Evolutionary conservation across 768 basidiomycete genomes (phyloP).

Genomic region (Leucosporidium yakuticum): DNA sequence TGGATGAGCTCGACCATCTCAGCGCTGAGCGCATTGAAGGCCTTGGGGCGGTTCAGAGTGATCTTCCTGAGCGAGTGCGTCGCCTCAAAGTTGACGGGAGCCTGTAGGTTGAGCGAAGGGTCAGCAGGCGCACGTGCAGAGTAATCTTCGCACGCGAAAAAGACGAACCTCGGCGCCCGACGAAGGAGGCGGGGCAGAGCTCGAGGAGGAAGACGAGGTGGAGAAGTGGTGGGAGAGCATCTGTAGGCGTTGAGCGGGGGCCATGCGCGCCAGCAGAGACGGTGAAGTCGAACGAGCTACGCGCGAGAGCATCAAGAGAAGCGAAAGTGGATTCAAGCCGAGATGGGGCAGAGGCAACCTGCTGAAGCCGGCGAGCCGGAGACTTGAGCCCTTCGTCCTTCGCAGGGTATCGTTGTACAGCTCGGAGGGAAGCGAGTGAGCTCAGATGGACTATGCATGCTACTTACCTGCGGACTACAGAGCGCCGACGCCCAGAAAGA

Average conservation of each 20-base stretch:
- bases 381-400: too few species aligned
- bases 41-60: constrained; percentile 69
- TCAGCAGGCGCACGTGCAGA: not conserved
- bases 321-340: too few species aligned
- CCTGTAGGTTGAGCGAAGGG: constrained; percentile 8
- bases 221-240: constrained; percentile 8
- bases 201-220: not conserved
- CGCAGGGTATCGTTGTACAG: too few species aligned
- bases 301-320: too few species aligned
- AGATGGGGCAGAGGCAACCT: too few species aligned
- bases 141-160: not conserved
- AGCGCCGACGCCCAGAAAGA: too few species aligned
- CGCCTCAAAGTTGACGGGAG: constrained; percentile 38
- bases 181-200: not conserved
- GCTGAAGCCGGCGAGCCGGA: too few species aligned
- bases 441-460: too few species aligned
- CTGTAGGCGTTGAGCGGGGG: constrained; percentile 1
- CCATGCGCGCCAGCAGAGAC: constrained; percentile 3
- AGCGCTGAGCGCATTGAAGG: constrained; percentile 74
- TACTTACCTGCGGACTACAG: too few species aligned
- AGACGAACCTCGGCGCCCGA: not conserved
- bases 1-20: constrained; percentile 68
- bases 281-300: too few species aligned
- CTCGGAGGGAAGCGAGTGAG: too few species aligned
- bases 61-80: constrained; percentile 52